Percentiles rank a stretch among this genome's conserved stretches.
phyloP scores from a whole-genome alignment of 2,329 filamentous ascomycete genomes.

The Colletotrichum higginsianum region DNA sequence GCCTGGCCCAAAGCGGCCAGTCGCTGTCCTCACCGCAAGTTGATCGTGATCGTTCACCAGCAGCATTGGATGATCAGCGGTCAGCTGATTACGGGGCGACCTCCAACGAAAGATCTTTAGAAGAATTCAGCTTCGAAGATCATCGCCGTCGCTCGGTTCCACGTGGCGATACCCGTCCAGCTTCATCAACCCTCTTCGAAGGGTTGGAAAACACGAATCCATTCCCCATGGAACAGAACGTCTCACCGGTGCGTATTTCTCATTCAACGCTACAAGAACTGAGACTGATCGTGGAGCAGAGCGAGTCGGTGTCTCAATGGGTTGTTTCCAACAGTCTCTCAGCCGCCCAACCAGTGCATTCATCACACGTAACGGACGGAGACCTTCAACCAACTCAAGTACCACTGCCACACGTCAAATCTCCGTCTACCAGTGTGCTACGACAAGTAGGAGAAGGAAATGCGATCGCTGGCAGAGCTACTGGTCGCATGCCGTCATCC shows the following conservation, averaged over 20 bases:
- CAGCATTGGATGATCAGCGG: neutral
- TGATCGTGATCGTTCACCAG: neutral
- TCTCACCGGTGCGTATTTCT: conserved; percentile 8
- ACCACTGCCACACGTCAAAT: neutral
- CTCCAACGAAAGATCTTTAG: neutral
- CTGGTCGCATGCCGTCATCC: neutral
- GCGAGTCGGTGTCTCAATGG: neutral
- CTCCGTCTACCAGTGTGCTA: neutral
- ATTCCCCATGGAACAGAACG: neutral
- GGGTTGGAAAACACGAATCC: neutral
- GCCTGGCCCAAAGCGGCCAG: conserved; percentile 5
- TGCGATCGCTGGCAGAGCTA: neutral
- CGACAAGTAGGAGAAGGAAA: neutral
- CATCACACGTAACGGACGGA: neutral
- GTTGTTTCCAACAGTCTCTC: neutral
- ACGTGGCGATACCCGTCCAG: neutral
- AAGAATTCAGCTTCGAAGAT: neutral
- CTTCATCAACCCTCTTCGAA: neutral
- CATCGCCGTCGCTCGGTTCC: neutral
- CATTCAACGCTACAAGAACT: neutral
- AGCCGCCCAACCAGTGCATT: neutral
- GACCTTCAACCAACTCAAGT: neutral
- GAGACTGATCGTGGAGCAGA: conserved; percentile 16
- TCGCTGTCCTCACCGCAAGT: neutral
- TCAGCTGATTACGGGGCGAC: neutral